A percentile compares a stretch with the other conserved stretches of the same genome.
Evolutionary conservation across 1,284 basidiomycete genomes (phyloP).

Genomic region (Cyathus olla): DNA sequence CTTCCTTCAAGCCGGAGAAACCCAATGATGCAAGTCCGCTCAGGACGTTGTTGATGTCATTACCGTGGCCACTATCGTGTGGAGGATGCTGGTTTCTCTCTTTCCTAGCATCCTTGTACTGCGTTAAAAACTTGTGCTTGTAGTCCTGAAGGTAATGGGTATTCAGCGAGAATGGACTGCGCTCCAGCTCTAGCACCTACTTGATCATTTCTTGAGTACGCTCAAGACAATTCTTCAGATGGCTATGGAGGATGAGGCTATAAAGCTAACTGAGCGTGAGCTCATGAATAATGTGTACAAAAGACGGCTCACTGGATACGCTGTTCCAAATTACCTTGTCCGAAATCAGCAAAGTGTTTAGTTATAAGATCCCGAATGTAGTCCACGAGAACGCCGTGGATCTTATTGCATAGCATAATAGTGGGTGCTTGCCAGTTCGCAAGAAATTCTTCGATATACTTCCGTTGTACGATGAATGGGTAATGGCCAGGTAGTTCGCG

Average conservation of each 20-base stretch:
- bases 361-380: constrained; percentile 19
- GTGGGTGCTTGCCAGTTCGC: constrained; percentile 29
- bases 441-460: constrained; percentile 26
- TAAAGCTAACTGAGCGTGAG: constrained; percentile 2
- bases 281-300: not conserved
- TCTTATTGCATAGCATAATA: constrained; percentile 19
- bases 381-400: constrained; percentile 17
- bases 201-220: constrained; percentile 52
- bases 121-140: constrained; percentile 62
- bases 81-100: constrained; percentile 9
- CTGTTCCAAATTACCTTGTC: constrained; percentile 24
- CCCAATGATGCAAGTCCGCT: constrained; percentile 15
- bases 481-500: constrained; percentile 40
- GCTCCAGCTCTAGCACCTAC: constrained; percentile 67
- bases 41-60: constrained; percentile 39
- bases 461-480: constrained; percentile 32
- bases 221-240: constrained; percentile 55
- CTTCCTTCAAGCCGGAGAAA: too few species aligned
- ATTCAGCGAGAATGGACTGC: constrained; percentile 66
- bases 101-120: constrained; percentile 57
- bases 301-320: constrained; percentile 15
- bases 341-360: constrained; percentile 22
- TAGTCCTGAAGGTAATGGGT: constrained; percentile 68
- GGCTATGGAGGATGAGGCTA: constrained; percentile 48
- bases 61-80: constrained; percentile 26